Evolutionary conservation across 805 yeast genomes (phyloP), one percentile per base, ranked within the genome.

Genomic region (Torulaspora maleeae): DNA sequence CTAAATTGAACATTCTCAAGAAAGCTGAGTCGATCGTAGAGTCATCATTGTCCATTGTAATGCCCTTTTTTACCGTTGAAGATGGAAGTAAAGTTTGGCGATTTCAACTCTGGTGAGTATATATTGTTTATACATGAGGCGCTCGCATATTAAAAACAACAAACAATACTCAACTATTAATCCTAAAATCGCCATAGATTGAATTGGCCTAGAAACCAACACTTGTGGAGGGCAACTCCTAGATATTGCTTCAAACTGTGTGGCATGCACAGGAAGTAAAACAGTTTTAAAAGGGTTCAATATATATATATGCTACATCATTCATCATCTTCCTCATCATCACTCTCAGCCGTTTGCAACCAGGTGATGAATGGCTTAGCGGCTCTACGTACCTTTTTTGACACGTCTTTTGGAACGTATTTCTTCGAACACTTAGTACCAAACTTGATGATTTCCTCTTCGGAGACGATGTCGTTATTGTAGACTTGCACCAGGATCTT

Each of bases 331-430:
- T 70, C 70, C 38, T 79, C 83, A 54, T 77, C 76, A 53, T 83
- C 91, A 64, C 81, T 83, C 56, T 88, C 96, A 49, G 99, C 98
- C 68, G 86, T 90, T 63, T 88, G 83, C 55, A 93, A 79, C 99
- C 99, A 93, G 55, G 84, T 81, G 53, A 93, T 73, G 71, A 93
- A 93, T 25, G 98, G 95, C 71, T 89, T 90, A 50, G 97, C 97
- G 37, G 96, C 93, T 70, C 82, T 86, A 70, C 96, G 86, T 41
- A 90, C 95, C 77, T 86, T 91, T 74, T 91, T 91, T 43, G 95
- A 83, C 27, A 81, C 76, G 38, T 88, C 95, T 73, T 91, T 93
- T 50, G 95, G 86, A 49, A 93, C 96, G 60, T 83, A 93, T 69
- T 89, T 90, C 75, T 89, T 89, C 43, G 95, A 85, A 39, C 90